Percentiles rank a stretch among this genome's conserved stretches.
phyloP scores from a whole-genome alignment of 2,329 filamentous ascomycete species.

The Fusarium heterosporum region DNA sequence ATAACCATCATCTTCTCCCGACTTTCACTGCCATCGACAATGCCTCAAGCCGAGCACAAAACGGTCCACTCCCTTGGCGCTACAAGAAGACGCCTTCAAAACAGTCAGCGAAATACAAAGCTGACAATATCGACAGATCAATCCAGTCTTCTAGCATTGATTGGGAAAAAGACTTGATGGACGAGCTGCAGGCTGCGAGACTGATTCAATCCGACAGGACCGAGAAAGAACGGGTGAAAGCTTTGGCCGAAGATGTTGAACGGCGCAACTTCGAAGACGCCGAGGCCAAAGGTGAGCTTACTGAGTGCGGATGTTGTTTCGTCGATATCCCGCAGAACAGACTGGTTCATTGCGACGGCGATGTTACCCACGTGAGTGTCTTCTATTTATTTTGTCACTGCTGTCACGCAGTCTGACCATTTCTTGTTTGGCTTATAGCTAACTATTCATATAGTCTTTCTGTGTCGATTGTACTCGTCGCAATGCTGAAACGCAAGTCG shows the following conservation, averaged over 20 bases:
- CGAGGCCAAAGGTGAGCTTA: conserved; percentile 62
- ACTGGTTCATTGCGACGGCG: conserved; percentile 74
- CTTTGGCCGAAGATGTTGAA: conserved; percentile 40
- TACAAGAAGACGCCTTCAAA: conserved; percentile 27
- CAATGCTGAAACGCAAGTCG: conserved; percentile 76
- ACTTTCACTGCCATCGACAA: conserved; percentile 33
- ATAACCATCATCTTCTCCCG: conserved; percentile 33
- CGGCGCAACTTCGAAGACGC: conserved; percentile 56
- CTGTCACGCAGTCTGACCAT: background rate
- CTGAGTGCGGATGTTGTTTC: conserved; percentile 81
- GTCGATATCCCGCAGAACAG: conserved; percentile 73
- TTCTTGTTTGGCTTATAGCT: conserved; percentile 5
- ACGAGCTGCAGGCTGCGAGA: conserved; percentile 42
- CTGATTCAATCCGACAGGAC: conserved; percentile 1
- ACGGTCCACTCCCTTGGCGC: conserved; percentile 3
- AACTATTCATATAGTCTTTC: conserved; percentile 63
- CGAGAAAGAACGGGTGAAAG: conserved; percentile 50
- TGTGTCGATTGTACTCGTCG: conserved; percentile 74
- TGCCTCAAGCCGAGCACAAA: background rate
- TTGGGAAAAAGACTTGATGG: conserved; percentile 21
- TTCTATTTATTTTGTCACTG: background rate
- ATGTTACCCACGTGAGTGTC: conserved; percentile 61
- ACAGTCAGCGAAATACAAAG: conserved; percentile 2
- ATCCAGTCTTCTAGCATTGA: background rate
- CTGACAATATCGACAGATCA: conserved; percentile 7